Conservation (phyloP, 371 early-diverging fungal genomes). For the Entomophthora muscae region DNA sequence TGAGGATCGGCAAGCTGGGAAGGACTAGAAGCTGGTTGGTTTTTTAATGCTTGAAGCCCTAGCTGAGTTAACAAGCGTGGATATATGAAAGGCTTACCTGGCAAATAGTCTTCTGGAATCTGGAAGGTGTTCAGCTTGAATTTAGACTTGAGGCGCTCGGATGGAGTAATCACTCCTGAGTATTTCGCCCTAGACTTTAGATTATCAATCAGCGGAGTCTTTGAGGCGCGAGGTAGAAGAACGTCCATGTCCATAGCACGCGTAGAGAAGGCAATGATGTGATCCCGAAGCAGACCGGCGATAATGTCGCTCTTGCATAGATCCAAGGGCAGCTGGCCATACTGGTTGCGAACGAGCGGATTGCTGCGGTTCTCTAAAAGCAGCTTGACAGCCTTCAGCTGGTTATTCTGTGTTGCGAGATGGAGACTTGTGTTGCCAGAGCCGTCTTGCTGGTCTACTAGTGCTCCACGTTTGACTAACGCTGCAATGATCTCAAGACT, state of each 20-base stretch:
- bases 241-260: conserved; percentile 7
- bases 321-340: neutral
- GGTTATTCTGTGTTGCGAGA: neutral
- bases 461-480: neutral
- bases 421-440: conserved; percentile 2
- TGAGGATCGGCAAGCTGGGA: neutral
- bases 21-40: neutral
- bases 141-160: neutral
- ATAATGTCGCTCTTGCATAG: conserved; percentile 8
- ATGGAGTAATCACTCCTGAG: neutral
- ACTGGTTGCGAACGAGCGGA: neutral
- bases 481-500: neutral
- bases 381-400: neutral
- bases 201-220: neutral
- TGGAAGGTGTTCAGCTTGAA: neutral
- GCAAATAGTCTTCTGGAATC: neutral
- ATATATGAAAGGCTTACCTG: neutral
- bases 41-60: neutral
- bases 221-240: neutral
- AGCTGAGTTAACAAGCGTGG: neutral
- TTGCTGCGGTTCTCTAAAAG: neutral
- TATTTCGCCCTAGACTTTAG: neutral
- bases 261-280: conserved; percentile 18
- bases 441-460: neutral
- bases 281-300: conserved; percentile 19